Evolutionary conservation across 352 stramenopile genomes (phyloP).

Genomic region (Pilasporangium apinafurcum): DNA sequence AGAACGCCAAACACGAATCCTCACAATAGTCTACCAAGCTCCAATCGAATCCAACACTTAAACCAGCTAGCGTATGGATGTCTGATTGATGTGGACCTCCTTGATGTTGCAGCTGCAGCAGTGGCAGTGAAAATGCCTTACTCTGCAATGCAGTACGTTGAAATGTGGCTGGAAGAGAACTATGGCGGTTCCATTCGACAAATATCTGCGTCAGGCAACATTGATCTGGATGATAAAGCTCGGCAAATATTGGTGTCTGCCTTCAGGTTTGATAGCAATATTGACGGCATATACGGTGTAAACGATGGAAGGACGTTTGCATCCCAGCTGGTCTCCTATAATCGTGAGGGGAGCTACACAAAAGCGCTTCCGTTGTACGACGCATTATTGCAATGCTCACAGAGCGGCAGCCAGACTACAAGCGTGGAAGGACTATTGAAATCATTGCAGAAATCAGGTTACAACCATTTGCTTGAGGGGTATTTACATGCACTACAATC

Average conservation of each 20-base stretch:
- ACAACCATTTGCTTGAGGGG: slow-evolving; percentile 59
- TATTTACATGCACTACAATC: slow-evolving; percentile 56
- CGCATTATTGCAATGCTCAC: slow-evolving; percentile 46
- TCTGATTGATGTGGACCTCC: slow-evolving; percentile 50
- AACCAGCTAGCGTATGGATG: slow-evolving; percentile 48
- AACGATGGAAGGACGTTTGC: slow-evolving; percentile 66
- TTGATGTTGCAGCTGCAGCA: slow-evolving; percentile 57
- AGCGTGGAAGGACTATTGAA: slow-evolving; percentile 43
- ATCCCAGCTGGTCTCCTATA: slow-evolving; percentile 71
- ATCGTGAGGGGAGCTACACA: slow-evolving; percentile 46
- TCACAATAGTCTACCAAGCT: background rate
- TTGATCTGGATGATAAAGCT: slow-evolving; percentile 22
- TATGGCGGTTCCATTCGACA: slow-evolving; percentile 40
- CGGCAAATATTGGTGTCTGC: slow-evolving; percentile 59
- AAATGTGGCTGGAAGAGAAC: slow-evolving; percentile 76
- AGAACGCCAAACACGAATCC: slow-evolving; percentile 1
- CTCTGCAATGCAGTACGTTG: slow-evolving; percentile 86
- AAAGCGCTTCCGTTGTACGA: slow-evolving; percentile 74
- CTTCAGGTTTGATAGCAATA: slow-evolving; percentile 53
- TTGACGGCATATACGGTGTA: slow-evolving; percentile 73
- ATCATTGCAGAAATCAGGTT: slow-evolving; percentile 60
- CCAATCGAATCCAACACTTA: background rate
- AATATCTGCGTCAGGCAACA: slow-evolving; percentile 17
- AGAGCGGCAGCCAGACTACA: background rate
- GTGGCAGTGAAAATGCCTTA: slow-evolving; percentile 81